Evolutionary conservation across 495 filamentous ascomycete genomes (phyloP), one percentile per base, ranked within the genome.

Genomic region (Neohortaea acidophila): DNA sequence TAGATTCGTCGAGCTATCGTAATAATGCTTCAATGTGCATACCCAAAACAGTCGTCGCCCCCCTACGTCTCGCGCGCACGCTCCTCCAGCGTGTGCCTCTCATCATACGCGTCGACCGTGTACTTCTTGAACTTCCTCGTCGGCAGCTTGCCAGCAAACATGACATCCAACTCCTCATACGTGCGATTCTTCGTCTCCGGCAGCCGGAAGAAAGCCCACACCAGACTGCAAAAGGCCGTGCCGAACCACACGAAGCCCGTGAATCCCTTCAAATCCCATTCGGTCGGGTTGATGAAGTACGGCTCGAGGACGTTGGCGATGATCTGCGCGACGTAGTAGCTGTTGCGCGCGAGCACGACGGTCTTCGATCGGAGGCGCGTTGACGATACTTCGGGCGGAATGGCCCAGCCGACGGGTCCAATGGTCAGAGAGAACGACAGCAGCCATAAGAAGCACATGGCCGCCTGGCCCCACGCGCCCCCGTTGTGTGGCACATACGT

Each of bases 311-410:
- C 28, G 24, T 27, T 27, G 8, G 24, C n/a, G 24, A 27, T 7
- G 24, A 27, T 27, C 8, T n/a, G 56, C 80, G 52, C 79, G 80
- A 84, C 62, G 53, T 80, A 81, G 63, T 83, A 84, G 24, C 79
- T 59, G 38, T 76, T 73, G 29, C 81, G 72, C 2, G 75, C 75
- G 0, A 81, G 65, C 2, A 77, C 75, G 32, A 79, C 73, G 1
- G 81, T 84, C 62, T 85, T 84, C 53, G 79, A 77, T 36, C 81
- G 78, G 3, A 87, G 65, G 1, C 81, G 68, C 22, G 77, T 69
- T 2, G 81, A 78, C 4, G 79, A 77, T 4, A 84, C 55, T 51
- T 85, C 81, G 4, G 75, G 69, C 7, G 84, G 79, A 13, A 87
- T 65, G 0, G 77, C 81, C 54, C 82, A 44, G 15, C 22, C 15